These are phyloP conservation scores for Clonostachys chloroleuca DNA, from an alignment of 2,329 filamentous ascomycete genomes.

Conservation along the genomic window DNA sequence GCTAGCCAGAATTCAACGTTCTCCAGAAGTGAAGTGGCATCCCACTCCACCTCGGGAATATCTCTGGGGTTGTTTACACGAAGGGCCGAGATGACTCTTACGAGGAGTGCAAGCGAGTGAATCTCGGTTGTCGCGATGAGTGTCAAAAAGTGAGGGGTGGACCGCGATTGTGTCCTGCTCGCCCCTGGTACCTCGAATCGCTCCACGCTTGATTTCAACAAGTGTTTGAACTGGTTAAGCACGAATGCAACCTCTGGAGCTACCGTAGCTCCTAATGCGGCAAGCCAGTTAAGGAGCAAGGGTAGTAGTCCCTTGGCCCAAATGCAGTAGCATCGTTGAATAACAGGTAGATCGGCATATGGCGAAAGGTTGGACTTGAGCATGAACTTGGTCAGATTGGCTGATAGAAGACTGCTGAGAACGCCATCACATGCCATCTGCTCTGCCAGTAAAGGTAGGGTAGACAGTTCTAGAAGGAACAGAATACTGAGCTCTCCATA, in stretches of 20 bases:
- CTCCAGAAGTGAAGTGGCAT: constrained; percentile 67
- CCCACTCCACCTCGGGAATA: constrained; percentile 72
- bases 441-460: constrained; percentile 76
- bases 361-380: constrained; percentile 69
- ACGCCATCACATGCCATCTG: constrained; percentile 85
- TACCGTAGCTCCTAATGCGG: constrained; percentile 74
- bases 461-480: constrained; percentile 84
- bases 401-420: constrained; percentile 72
- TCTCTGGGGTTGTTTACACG: constrained; percentile 64
- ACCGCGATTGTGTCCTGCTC: constrained; percentile 42
- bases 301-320: constrained; percentile 89
- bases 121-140: constrained; percentile 71
- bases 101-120: constrained; percentile 74
- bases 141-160: constrained; percentile 62
- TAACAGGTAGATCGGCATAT: constrained; percentile 66
- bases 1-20: constrained; percentile 80
- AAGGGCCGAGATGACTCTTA: constrained; percentile 65
- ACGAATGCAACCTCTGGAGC: constrained; percentile 83
- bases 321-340: constrained; percentile 76
- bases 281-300: constrained; percentile 81
- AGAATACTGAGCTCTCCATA: constrained; percentile 90
- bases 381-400: constrained; percentile 75
- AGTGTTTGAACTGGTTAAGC: constrained; percentile 80
- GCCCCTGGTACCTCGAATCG: constrained; percentile 62
- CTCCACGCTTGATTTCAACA: constrained; percentile 68